Evolutionary conservation across 1,284 basidiomycete species (phyloP).

Genomic region (Sanghuangporus sanghuang): DNA sequence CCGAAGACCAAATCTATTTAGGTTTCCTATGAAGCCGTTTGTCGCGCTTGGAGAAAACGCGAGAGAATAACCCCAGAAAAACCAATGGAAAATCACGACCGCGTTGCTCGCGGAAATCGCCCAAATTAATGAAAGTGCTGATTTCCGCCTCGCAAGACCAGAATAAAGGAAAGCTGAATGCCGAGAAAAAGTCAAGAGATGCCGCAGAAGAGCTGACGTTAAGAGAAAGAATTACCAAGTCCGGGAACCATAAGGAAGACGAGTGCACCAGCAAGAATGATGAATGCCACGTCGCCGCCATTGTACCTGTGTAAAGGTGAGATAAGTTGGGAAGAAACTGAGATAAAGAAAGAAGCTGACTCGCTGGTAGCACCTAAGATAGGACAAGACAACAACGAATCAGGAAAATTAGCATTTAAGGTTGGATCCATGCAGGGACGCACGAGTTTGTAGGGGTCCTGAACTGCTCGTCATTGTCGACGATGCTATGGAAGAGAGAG

Average conservation of each 20-base stretch:
- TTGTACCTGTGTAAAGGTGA: conserved; percentile 38
- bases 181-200: not conserved
- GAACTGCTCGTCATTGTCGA: conserved; percentile 1
- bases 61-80: conserved; percentile 80
- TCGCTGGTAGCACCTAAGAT: conserved; percentile 14
- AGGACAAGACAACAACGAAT: not conserved
- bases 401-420: not conserved
- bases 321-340: conserved; percentile 23
- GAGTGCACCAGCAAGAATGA: conserved; percentile 75
- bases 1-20: conserved; percentile 64
- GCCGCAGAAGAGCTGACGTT: not conserved
- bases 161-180: conserved; percentile 77
- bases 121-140: conserved; percentile 66
- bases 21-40: conserved; percentile 77
- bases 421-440: not conserved
- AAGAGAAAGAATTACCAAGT: conserved; percentile 40
- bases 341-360: conserved; percentile 12
- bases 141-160: conserved; percentile 76
- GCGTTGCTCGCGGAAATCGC: conserved; percentile 68
- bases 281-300: conserved; percentile 71
- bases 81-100: conserved; percentile 88
- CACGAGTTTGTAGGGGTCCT: not conserved
- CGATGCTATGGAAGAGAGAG: not conserved
- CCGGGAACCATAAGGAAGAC: conserved; percentile 80
- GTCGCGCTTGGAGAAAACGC: conserved; percentile 75